Percentiles rank a stretch among this genome's conserved stretches.
phyloP scores from a whole-genome alignment of 495 filamentous ascomycete genomes.

The Penicillium salamii region DNA sequence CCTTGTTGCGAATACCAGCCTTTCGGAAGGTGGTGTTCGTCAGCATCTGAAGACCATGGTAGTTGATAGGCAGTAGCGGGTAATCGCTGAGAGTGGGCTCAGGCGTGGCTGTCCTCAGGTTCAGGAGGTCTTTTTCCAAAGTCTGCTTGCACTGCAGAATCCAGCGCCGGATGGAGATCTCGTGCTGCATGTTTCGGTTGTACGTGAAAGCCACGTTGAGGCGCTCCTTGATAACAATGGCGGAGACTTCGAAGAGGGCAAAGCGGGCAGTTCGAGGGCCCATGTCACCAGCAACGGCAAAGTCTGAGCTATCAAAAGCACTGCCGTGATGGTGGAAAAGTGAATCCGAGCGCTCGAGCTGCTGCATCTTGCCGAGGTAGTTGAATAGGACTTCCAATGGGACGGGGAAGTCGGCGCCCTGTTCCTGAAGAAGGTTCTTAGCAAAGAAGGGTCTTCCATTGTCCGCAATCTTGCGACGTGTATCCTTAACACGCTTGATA shows the following conservation, averaged over 20 bases:
- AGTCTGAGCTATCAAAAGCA: slow-evolving; percentile 35
- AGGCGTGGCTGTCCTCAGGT: slow-evolving; percentile 44
- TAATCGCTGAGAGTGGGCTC: slow-evolving; percentile 62
- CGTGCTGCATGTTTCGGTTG: slow-evolving; percentile 56
- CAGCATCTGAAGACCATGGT: slow-evolving; percentile 47
- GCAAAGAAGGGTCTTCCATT: slow-evolving; percentile 50
- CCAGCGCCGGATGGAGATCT: slow-evolving; percentile 56
- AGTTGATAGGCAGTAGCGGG: slow-evolving; percentile 60
- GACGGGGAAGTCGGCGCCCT: slow-evolving; percentile 43
- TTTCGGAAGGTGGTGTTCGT: slow-evolving; percentile 44
- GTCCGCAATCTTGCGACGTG: slow-evolving; percentile 33
- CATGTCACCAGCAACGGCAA: slow-evolving; percentile 45
- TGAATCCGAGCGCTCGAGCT: slow-evolving; percentile 56
- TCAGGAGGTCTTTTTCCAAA: slow-evolving; percentile 52
- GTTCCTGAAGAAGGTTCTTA: slow-evolving; percentile 45
- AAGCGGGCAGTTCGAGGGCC: slow-evolving; percentile 49
- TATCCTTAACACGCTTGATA: slow-evolving; percentile 48
- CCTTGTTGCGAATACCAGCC: slow-evolving; percentile 43
- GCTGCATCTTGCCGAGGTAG: slow-evolving; percentile 60
- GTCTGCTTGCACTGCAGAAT: slow-evolving; percentile 57
- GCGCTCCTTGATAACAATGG: slow-evolving; percentile 55
- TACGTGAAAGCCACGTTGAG: slow-evolving; percentile 62
- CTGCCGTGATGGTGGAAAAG: slow-evolving; percentile 60
- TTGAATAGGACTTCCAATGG: slow-evolving; percentile 71
- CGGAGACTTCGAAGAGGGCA: slow-evolving; percentile 62